phyloP scores from a whole-genome alignment of 257 asterid species.

The Eustoma russellianum region DNA sequence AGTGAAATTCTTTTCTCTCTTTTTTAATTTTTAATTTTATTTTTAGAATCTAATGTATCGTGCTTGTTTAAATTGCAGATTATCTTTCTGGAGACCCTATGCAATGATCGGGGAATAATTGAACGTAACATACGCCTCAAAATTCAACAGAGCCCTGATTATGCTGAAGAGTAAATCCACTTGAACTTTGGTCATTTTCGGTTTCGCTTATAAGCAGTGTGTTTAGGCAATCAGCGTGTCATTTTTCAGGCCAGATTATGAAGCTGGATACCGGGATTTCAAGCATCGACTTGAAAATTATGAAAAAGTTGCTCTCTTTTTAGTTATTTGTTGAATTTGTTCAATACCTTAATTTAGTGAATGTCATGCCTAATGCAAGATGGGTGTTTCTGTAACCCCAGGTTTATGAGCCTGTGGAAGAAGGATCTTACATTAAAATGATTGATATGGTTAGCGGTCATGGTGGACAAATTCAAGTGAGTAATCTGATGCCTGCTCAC shows the following conservation, averaged over 20 bases:
- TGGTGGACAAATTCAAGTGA: constrained; percentile 96
- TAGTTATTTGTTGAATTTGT: neutral
- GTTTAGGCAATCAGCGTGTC: constrained; percentile 18
- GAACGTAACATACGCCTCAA: constrained; percentile 98
- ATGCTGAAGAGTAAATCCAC: constrained; percentile 78
- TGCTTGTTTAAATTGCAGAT: constrained; percentile 42
- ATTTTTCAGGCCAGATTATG: constrained; percentile 89
- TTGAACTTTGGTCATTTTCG: constrained; percentile 17
- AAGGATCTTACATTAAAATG: constrained; percentile 97
- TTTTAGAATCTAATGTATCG: constrained; percentile 19
- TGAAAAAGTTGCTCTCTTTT: constrained; percentile 58
- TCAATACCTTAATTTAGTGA: neutral
- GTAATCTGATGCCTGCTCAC: constrained; percentile 12
- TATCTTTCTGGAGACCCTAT: constrained; percentile 83
- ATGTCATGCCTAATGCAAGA: constrained; percentile 6
- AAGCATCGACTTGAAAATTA: constrained; percentile 86
- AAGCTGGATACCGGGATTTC: constrained; percentile 95
- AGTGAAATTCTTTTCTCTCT: neutral
- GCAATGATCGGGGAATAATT: constrained; percentile 77
- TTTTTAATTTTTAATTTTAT: no score
- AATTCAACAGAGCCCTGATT: constrained; percentile 99
- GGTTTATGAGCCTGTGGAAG: constrained; percentile 97
- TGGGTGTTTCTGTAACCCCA: constrained; percentile 20
- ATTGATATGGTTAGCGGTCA: constrained; percentile 97
- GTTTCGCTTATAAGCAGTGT: constrained; percentile 8